These are phyloP conservation scores for Dysphania ambrosioides DNA, from an alignment of 148 eudicot species.

Conservation along the genomic window DNA sequence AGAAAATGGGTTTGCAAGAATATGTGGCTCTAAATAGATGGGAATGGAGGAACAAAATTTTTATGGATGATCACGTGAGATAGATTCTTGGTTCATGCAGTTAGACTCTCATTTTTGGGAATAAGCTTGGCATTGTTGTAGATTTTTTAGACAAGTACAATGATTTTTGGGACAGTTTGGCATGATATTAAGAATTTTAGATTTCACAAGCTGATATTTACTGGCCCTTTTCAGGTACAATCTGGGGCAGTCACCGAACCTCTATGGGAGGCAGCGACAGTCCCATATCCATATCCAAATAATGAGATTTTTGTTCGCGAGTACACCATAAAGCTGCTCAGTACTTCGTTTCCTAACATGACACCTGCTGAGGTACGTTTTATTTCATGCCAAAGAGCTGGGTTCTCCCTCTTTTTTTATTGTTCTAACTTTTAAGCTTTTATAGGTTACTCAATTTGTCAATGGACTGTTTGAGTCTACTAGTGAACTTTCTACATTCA, in stretches of 20 bases:
- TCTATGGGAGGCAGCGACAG: conserved; percentile 83
- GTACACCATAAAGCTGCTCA: conserved; percentile 82
- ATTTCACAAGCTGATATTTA: neutral
- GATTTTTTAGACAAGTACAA: neutral
- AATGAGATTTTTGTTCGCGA: conserved; percentile 77
- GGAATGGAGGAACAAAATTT: too few species aligned
- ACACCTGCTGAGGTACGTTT: conserved; percentile 66
- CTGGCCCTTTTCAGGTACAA: conserved; percentile 50
- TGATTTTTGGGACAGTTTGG: neutral
- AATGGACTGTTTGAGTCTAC: conserved; percentile 80
- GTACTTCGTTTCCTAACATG: conserved; percentile 94
- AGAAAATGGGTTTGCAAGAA: too few species aligned
- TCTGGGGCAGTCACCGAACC: conserved; percentile 83
- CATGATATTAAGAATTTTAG: neutral
- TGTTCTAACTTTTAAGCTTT: conserved; percentile 10
- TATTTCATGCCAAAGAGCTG: neutral
- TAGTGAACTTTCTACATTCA: conserved; percentile 69
- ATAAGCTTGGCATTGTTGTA: too few species aligned
- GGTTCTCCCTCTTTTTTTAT: neutral
- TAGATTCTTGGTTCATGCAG: too few species aligned
- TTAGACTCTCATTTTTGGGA: too few species aligned
- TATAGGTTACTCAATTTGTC: conserved; percentile 86
- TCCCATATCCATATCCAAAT: conserved; percentile 68
- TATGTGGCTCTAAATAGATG: too few species aligned
- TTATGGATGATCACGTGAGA: too few species aligned